Evolutionary conservation across 2,329 filamentous ascomycete genomes (phyloP).

Genomic region (Aspergillus arachidicola): DNA sequence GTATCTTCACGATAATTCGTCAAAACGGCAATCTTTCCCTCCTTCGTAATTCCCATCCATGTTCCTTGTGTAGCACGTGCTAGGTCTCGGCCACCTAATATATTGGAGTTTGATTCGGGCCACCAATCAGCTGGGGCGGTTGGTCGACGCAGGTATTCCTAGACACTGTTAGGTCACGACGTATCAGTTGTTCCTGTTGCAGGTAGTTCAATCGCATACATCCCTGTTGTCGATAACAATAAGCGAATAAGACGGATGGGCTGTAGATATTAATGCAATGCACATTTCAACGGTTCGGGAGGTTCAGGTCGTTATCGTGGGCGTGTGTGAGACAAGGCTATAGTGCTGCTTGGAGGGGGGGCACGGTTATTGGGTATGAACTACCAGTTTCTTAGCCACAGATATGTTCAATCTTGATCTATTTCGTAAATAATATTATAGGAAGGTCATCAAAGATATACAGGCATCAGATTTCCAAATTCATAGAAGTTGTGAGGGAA

Average conservation of each 20-base stretch:
- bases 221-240: slow-evolving; percentile 79
- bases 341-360: not conserved
- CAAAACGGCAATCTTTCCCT: slow-evolving; percentile 63
- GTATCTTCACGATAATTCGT: slow-evolving; percentile 65
- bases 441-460: not conserved
- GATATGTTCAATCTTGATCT: not conserved
- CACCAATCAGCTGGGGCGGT: slow-evolving; percentile 63
- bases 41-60: slow-evolving; percentile 64
- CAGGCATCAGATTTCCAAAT: not conserved
- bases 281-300: slow-evolving; percentile 55
- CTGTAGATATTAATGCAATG: slow-evolving; percentile 74
- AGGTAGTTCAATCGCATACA: slow-evolving; percentile 41
- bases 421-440: not conserved
- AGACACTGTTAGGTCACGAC: slow-evolving; percentile 9
- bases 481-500: not conserved
- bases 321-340: not conserved
- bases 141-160: slow-evolving; percentile 65
- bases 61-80: slow-evolving; percentile 63
- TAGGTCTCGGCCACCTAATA: slow-evolving; percentile 65
- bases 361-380: not conserved
- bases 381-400: not conserved
- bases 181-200: not conserved
- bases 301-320: not conserved
- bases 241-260: slow-evolving; percentile 73
- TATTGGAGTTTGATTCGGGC: slow-evolving; percentile 56